Percentiles rank a stretch among this genome's conserved stretches.
Evolutionary conservation across 2,329 filamentous ascomycete species (phyloP).

Genomic region (Penicillium sp.): DNA sequence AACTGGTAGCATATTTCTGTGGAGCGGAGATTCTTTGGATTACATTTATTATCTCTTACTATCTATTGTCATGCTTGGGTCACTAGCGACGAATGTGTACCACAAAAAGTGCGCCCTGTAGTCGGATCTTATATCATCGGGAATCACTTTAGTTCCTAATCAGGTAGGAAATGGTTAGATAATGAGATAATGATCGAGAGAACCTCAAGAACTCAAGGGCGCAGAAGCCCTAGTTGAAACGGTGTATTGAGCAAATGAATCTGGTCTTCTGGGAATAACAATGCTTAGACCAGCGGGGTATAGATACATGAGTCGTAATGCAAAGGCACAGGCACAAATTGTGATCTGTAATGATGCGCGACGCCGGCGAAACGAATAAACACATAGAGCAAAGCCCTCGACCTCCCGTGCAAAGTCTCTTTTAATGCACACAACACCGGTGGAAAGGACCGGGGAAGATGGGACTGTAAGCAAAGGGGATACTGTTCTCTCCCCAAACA

Average conservation of each 20-base stretch:
- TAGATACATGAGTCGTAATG: conserved; percentile 24
- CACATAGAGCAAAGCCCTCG: neutral
- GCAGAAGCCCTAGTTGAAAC: neutral
- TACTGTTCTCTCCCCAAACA: neutral
- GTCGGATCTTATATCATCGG: no score
- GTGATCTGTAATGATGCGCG: neutral
- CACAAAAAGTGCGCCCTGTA: no score
- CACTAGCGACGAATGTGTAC: no score
- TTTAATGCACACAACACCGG: conserved; percentile 13
- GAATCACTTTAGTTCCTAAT: no score
- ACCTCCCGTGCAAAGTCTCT: neutral
- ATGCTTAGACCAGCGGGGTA: conserved; percentile 15
- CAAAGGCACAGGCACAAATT: conserved; percentile 3
- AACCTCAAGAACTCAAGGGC: neutral
- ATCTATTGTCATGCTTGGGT: no score
- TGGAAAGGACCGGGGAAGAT: neutral
- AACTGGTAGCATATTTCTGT: no score
- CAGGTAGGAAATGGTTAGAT: no score
- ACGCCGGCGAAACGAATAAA: neutral
- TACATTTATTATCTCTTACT: no score
- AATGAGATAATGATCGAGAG: no score
- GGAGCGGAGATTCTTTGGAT: no score
- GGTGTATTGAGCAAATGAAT: conserved; percentile 1
- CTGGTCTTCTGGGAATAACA: conserved; percentile 1
- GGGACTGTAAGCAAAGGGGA: conserved; percentile 1